Base-by-base conservation (phyloP, 345 rosid genomes). In the Psidium friedrichsthalianum region DNA sequence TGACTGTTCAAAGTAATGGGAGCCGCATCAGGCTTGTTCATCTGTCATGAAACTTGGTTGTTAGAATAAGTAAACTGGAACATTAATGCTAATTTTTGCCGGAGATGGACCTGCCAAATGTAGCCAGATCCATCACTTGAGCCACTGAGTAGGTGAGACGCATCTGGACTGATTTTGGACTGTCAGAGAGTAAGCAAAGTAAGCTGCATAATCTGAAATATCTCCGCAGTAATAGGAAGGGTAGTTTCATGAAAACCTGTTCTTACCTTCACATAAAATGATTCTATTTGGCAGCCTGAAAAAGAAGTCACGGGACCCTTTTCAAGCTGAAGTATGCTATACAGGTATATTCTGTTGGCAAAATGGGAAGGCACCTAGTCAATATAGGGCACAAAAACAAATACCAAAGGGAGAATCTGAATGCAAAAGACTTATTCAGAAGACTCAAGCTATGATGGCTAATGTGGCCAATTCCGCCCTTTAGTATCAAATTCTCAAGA, bases 81-180 rank as follows among this genome's bases (percentile, higher is more conserved):
- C 22, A 44, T 29, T 40, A 53, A 15, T 40, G 56, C 85, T 11
- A 20, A 16, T 14, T 44, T 1, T 32, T 21, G 52, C 56, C 29
- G 88, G 84, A 88, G 83, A 74, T 85, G 44, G 51, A 97, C 99
- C 98, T 96, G 96, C 99, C 98, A 97, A 82, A 97, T 85, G 90
- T 92, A 94, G 84, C 94, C 97, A 61, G 93, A 91, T 82, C 98
- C 95, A 84, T 97, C 94, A 74, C 99, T 95, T 44, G 99, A 97
- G 83, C 99, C 99, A 76, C 99, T 94, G 84, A 95, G 92, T 88
- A 97, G 82, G 76, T 92, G 88, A 88, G 90, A 90, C 22, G 95
- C 98, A 92, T 96, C 97, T 54, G 98, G 97, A 91, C 99, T 96
- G 85, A 97, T 97, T 86, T 90, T 91, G n/a, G 98, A 90, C 99